Percentiles rank a stretch among this genome's conserved stretches.
Evolutionary conservation across 2,329 filamentous ascomycete genomes (phyloP).

Genomic region (Cryphonectria radicalis): DNA sequence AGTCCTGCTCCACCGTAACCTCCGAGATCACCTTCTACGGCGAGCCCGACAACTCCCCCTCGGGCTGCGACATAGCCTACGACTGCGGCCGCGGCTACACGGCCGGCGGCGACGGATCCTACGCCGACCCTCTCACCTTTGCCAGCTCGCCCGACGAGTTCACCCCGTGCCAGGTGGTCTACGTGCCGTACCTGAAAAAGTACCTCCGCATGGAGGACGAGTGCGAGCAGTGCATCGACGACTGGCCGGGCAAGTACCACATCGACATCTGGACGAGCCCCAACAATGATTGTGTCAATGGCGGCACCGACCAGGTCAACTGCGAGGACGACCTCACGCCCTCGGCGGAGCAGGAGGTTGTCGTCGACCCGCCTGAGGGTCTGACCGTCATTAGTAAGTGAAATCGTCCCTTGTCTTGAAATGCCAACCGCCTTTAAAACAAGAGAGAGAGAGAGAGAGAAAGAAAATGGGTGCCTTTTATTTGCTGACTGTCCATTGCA

Average conservation of each 20-base stretch:
- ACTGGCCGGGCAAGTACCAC: conserved; percentile 30
- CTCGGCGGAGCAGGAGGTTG: conserved; percentile 35
- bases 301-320: conserved; percentile 39
- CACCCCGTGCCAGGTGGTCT: conserved; percentile 48
- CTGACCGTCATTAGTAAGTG: conserved; percentile 34
- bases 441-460: neutral
- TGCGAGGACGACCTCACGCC: conserved; percentile 44
- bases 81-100: conserved; percentile 41
- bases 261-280: conserved; percentile 47
- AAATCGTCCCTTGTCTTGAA: neutral
- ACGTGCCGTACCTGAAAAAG: conserved; percentile 48
- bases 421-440: no score
- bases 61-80: conserved; percentile 41
- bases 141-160: conserved; percentile 47
- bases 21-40: conserved; percentile 47
- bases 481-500: neutral
- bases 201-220: conserved; percentile 42
- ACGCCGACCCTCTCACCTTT: conserved; percentile 47
- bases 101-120: conserved; percentile 49
- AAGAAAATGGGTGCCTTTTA: fast-evolving
- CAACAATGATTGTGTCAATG: conserved; percentile 32
- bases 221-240: conserved; percentile 31
- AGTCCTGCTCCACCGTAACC: conserved; percentile 33
- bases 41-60: conserved; percentile 44
- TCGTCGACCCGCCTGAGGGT: conserved; percentile 37